Conservation (phyloP, 2,329 filamentous ascomycete species). For the Beauveria medogensis region DNA sequence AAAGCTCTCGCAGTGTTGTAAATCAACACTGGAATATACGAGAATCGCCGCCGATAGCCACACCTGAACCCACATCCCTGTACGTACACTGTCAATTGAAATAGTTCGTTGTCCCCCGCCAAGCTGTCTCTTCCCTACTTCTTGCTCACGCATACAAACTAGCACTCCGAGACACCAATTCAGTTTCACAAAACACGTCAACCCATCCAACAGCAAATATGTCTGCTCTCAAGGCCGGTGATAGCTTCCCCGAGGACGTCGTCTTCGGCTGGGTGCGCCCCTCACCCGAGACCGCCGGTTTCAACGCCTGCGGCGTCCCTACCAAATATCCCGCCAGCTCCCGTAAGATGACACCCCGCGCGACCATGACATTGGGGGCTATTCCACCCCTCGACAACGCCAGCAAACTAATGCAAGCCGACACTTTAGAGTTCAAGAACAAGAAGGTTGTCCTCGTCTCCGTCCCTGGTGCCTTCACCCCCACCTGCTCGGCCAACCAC, state of each 20-base stretch:
- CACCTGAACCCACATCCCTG: background rate
- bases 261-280: constrained; percentile 80
- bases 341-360: constrained; percentile 32
- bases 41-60: background rate
- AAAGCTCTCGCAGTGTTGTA: background rate
- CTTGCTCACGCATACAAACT: background rate
- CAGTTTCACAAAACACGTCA: constrained; percentile 5
- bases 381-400: background rate
- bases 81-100: constrained; percentile 5
- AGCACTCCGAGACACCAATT: background rate
- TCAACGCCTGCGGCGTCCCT: constrained; percentile 72
- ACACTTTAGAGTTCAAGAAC: constrained; percentile 40
- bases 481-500: constrained; percentile 75
- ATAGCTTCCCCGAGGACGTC: constrained; percentile 73
- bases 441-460: constrained; percentile 51
- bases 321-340: constrained; percentile 73
- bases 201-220: constrained; percentile 25
- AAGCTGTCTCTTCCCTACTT: background rate
- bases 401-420: background rate
- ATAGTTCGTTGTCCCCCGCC: background rate
- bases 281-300: constrained; percentile 55
- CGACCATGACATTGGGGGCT: background rate
- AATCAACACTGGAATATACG: background rate
- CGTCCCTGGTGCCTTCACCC: constrained; percentile 70
- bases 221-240: constrained; percentile 68